These are phyloP conservation scores for Kazachstania taianensis DNA, from an alignment of 805 yeast genomes.

Conservation along the genomic window DNA sequence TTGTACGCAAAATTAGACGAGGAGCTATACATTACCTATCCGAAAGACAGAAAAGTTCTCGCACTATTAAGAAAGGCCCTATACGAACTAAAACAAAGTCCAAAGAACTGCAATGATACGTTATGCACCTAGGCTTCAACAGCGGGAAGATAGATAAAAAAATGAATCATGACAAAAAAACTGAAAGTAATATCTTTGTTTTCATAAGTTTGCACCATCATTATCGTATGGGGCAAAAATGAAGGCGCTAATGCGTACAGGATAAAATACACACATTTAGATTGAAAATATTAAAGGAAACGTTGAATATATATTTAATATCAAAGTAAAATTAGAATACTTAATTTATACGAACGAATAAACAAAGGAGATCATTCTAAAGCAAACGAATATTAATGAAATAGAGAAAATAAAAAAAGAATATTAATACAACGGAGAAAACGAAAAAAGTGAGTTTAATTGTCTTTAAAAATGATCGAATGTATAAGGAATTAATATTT, in stretches of 20 bases:
- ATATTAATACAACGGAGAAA: too few species aligned
- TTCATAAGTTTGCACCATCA: conserved; percentile 4
- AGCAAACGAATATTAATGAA: too few species aligned
- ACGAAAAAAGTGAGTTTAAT: too few species aligned
- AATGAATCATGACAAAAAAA: conserved; percentile 4
- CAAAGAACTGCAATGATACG: conserved; percentile 4
- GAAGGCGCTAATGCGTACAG: conserved; percentile 7
- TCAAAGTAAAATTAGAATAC: conserved; percentile 5
- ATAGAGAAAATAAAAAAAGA: too few species aligned
- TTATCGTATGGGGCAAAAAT: background rate
- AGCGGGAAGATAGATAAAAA: too few species aligned
- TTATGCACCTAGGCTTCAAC: too few species aligned
- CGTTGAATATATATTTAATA: conserved; percentile 31
- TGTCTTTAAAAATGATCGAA: too few species aligned
- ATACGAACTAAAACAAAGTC: conserved; percentile 4
- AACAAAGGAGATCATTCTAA: too few species aligned
- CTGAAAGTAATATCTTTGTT: conserved; percentile 3
- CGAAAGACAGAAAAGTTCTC: background rate
- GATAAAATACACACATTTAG: conserved; percentile 32
- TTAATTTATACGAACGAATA: too few species aligned
- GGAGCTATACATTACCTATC: background rate
- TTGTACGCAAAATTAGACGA: background rate
- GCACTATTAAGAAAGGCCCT: conserved; percentile 3
- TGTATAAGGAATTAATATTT: too few species aligned
- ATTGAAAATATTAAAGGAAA: conserved; percentile 37